Evolutionary conservation across 305 asterid genomes (phyloP).

Genomic region (Solanum hybrid): DNA sequence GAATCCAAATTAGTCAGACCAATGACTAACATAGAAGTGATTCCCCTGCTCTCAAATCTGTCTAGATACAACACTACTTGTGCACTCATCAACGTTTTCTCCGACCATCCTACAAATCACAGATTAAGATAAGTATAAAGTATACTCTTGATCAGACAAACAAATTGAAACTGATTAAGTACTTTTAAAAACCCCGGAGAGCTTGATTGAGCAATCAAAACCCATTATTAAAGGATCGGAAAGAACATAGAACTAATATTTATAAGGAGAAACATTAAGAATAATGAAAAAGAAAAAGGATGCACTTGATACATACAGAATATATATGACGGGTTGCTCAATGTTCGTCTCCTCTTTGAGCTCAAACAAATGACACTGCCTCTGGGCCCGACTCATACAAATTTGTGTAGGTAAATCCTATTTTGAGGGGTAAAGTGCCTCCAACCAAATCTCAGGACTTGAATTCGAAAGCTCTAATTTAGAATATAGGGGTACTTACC

Average conservation of each 20-base stretch:
- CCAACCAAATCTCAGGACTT: neutral
- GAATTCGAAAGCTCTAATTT: rapidly evolving
- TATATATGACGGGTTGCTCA: neutral
- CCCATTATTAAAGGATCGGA: neutral
- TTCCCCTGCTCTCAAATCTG: neutral
- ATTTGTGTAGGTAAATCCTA: neutral
- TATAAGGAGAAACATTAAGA: neutral
- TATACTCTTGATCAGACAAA: neutral
- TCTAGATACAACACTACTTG: neutral
- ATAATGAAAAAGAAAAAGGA: neutral
- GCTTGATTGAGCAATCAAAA: neutral
- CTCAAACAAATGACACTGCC: neutral
- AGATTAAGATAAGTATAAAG: neutral
- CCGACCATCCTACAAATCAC: neutral
- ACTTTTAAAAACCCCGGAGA: neutral
- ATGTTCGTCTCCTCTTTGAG: neutral
- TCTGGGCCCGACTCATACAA: too few species aligned
- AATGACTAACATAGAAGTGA: neutral
- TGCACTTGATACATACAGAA: neutral
- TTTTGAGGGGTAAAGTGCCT: neutral
- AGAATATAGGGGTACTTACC: neutral
- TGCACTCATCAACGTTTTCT: neutral
- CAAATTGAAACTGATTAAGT: neutral
- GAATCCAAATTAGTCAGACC: neutral
- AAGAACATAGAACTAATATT: neutral